phyloP scores from a whole-genome alignment of 2,329 filamentous ascomycete genomes.

The Dothistroma septosporum region DNA sequence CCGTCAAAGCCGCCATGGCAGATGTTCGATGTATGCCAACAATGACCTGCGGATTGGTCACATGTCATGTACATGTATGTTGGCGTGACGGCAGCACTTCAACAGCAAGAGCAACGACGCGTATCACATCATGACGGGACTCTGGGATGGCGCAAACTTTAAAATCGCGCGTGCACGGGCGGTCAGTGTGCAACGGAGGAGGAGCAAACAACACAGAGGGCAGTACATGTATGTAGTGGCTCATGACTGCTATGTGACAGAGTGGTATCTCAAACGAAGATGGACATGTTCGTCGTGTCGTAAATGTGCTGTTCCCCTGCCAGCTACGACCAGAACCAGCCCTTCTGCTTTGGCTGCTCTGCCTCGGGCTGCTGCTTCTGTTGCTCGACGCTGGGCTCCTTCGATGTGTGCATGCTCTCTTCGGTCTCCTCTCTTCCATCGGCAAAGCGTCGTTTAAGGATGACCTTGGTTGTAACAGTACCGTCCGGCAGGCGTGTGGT shows the following conservation, averaged over 20 bases:
- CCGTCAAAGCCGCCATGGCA: conserved; percentile 8
- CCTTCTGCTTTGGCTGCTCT: conserved; percentile 19
- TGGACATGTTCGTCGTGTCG: neutral
- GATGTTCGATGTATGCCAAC: neutral
- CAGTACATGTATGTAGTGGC: neutral
- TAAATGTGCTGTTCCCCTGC: neutral
- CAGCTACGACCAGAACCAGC: conserved; percentile 37
- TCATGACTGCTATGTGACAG: neutral
- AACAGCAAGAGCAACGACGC: conserved; percentile 7
- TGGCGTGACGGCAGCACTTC: neutral
- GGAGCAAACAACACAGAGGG: neutral
- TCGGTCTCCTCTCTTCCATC: conserved; percentile 58
- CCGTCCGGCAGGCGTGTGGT: conserved; percentile 54
- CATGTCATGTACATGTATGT: neutral
- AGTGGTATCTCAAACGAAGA: conserved; percentile 6
- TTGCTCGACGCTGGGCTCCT: conserved; percentile 8
- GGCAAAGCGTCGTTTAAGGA: conserved; percentile 56
- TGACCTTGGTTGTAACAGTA: conserved; percentile 53
- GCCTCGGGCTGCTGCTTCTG: conserved; percentile 1
- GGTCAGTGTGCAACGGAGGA: neutral
- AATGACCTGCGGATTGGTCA: neutral
- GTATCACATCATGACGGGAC: neutral
- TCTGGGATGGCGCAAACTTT: neutral
- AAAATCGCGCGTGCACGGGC: neutral
- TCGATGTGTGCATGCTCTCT: conserved; percentile 49